A percentile compares a stretch with the other conserved stretches of the same genome.
Conservation (phyloP, 1,284 basidiomycete species). For the Coriolopsis trogii region DNA sequence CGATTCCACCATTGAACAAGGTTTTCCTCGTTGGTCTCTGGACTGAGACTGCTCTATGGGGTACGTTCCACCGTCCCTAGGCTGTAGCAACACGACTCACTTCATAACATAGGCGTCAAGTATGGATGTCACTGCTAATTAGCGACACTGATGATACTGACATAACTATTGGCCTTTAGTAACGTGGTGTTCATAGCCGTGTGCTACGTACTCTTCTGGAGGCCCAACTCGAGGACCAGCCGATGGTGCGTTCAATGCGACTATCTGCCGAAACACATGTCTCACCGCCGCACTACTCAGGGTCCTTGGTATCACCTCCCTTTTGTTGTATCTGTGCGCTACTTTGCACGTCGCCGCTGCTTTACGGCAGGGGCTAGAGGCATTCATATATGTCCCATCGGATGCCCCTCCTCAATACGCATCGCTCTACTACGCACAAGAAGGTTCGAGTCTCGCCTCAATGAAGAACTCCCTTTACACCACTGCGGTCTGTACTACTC, state of each 20-base stretch:
- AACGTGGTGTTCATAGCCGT: no score
- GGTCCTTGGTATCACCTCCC: slow-evolving; percentile 3
- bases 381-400: slow-evolving; percentile 1
- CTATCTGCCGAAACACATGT: no score
- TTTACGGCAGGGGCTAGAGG: slow-evolving; percentile 5
- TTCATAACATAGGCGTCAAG: no score
- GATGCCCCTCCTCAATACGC: slow-evolving; percentile 3
- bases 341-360: slow-evolving; percentile 1
- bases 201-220: no score
- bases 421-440: neutral
- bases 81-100: no score
- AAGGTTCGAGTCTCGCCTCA: neutral
- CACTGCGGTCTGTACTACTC: slow-evolving; percentile 1
- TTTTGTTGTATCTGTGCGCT: slow-evolving; percentile 1
- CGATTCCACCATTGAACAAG: slow-evolving; percentile 4
- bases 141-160: no score
- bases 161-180: no score
- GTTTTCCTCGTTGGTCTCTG: slow-evolving; percentile 7
- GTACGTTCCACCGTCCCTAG: neutral
- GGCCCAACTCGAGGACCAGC: no score
- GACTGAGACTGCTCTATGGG: slow-evolving; percentile 8
- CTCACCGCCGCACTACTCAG: no score
- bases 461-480: slow-evolving; percentile 2
- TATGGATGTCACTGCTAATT: no score
- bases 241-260: no score